Evolutionary conservation across 768 basidiomycete species (phyloP), one percentile per base, ranked within the genome.

Genomic region (Phaeotremella fagi): DNA sequence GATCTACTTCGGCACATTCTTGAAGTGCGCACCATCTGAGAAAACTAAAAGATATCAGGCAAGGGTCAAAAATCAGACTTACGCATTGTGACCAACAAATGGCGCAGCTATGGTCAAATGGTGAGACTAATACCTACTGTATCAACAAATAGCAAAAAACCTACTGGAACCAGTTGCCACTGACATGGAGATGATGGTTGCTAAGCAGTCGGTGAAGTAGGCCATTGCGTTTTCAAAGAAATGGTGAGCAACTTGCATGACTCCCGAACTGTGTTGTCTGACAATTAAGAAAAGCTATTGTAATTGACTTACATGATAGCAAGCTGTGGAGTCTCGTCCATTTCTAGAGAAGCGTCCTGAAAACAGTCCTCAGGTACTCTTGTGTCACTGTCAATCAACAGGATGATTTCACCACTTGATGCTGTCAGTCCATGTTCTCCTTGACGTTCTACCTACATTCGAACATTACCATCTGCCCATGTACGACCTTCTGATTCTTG

Each of bases 161-260:
- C n/a, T n/a, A 35, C 33, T n/a, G 11, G 33, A 70, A 29, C 73
- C 73, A 38, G 63, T 71, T 45, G 73, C 68, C 14, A 59, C 58
- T 60, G 68, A 71, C 58, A 63, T 71, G 6, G 70, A 70, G 36
- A 75, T 75, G 36, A 70, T 69, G 20, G 45, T 42, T 45, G 91
- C 90, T 77, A 91, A 89, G 28, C 88, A 82, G 15, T 83, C 82
- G 1, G 90, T 91, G 75, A 94, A 91, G 72, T 85, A 85, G 14
- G 88, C 82, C 59, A 91, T 85, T 9, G 86, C 87, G 61, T 89
- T 89, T 70, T 91, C 89, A 66, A 92, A 91, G 76, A 86, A 91
- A 71, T 72, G 70, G 15, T 52, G 51, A 44, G 55, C 67, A 36
- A 72, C 70, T 48, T 69, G 64, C 64, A 72, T 63, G 48, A 69